A percentile compares a stretch with the other conserved stretches of the same genome.
These are phyloP conservation scores for Corylus americana DNA, from an alignment of 306 rosid genomes.

Conservation along the genomic window DNA sequence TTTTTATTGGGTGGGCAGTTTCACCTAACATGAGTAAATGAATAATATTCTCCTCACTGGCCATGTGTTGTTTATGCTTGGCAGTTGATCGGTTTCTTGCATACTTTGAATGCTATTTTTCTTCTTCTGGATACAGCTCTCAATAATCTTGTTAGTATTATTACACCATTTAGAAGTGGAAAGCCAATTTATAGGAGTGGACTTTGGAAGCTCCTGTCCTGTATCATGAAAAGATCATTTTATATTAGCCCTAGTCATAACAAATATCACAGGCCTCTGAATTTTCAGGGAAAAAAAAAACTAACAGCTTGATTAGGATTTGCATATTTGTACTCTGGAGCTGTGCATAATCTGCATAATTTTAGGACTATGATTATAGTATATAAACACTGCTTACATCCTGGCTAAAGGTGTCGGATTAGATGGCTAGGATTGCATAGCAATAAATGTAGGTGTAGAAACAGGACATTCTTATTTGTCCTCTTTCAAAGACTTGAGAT, in stretches of 20 bases:
- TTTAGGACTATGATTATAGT: background rate
- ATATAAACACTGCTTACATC: background rate
- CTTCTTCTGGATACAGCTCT: constrained; percentile 69
- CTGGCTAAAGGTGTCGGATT: background rate
- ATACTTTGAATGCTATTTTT: constrained; percentile 60
- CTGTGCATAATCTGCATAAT: background rate
- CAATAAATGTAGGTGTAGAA: background rate
- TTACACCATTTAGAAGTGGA: background rate
- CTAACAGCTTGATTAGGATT: background rate
- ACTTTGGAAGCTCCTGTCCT: background rate
- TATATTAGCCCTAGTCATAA: background rate
- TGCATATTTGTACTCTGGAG: background rate
- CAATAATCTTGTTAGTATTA: constrained; percentile 67
- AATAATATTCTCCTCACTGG: background rate
- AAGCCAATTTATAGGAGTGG: constrained; percentile 7
- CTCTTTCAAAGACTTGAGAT: background rate
- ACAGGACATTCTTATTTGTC: background rate
- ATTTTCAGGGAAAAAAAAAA: background rate
- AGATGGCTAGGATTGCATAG: background rate
- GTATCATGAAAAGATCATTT: background rate
- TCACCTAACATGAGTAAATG: background rate
- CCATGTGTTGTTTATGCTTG: constrained; percentile 9
- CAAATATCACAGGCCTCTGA: background rate
- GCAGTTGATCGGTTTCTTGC: constrained; percentile 81
- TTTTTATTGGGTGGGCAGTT: constrained; percentile 43